phyloP scores from a whole-genome alignment of 208 protist species.

The Trypanosomatidae sp. region DNA sequence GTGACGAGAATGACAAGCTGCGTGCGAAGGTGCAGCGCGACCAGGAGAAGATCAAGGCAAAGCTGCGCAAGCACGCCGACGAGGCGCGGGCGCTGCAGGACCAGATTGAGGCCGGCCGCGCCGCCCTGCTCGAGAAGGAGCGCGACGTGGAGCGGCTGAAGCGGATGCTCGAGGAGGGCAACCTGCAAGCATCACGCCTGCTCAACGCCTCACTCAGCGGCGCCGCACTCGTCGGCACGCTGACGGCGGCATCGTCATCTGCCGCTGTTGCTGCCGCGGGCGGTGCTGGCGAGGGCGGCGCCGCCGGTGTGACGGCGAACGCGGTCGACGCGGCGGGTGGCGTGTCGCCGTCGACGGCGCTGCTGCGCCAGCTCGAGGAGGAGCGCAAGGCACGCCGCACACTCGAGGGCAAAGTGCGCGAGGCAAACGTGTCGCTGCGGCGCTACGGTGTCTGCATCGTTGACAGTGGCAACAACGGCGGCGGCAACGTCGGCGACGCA shows the following conservation, averaged over 20 bases:
- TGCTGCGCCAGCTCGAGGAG: slow-evolving; percentile 41
- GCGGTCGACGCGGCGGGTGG: neutral
- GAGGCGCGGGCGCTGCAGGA: slow-evolving; percentile 63
- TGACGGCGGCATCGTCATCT: neutral
- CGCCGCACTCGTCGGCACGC: neutral
- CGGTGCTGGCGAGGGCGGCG: neutral
- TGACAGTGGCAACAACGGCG: slow-evolving; percentile 12
- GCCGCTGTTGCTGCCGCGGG: neutral
- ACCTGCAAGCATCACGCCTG: neutral
- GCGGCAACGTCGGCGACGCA: neutral
- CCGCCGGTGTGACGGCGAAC: neutral
- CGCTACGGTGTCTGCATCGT: slow-evolving; percentile 69
- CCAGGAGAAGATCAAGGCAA: slow-evolving; percentile 85
- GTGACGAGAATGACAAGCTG: slow-evolving; percentile 76
- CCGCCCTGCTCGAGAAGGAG: slow-evolving; percentile 45
- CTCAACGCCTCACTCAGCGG: slow-evolving; percentile 3
- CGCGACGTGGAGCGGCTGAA: slow-evolving; percentile 66
- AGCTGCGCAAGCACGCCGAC: slow-evolving; percentile 68
- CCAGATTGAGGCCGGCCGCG: slow-evolving; percentile 42
- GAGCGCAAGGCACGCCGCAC: slow-evolving; percentile 23
- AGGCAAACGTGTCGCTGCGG: slow-evolving; percentile 73
- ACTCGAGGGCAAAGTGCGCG: slow-evolving; percentile 53
- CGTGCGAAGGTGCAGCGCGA: slow-evolving; percentile 86
- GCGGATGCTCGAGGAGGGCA: slow-evolving; percentile 62
- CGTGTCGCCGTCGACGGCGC: slow-evolving; percentile 1